Conservation (phyloP, 2,329 filamentous ascomycete species). For the Epichloe typhina region DNA sequence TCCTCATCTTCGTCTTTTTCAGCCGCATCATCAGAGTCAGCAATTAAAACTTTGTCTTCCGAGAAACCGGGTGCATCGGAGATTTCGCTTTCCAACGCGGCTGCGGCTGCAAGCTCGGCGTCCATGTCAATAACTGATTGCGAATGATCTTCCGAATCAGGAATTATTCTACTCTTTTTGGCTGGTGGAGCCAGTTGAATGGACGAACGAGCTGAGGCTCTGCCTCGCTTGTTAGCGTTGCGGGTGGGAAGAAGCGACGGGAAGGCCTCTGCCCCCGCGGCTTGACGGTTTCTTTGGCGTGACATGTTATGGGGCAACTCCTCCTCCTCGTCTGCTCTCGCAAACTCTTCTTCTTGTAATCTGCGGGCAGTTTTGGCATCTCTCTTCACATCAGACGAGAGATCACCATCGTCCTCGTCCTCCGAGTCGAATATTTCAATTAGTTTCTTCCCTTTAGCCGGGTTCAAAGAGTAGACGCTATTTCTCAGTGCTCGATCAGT, state of each 20-base stretch:
- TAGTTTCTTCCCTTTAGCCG: conserved; percentile 30
- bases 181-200: conserved; percentile 10
- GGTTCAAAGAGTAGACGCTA: conserved; percentile 35
- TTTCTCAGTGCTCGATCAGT: conserved; percentile 18
- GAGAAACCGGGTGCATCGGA: conserved; percentile 5
- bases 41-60: conserved; percentile 8
- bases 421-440: conserved; percentile 28
- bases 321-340: conserved; percentile 5
- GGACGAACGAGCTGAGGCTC: conserved; percentile 12
- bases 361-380: conserved; percentile 21
- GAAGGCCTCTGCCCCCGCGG: background rate
- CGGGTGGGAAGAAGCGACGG: conserved; percentile 6
- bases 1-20: conserved; percentile 5
- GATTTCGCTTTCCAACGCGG: conserved; percentile 9
- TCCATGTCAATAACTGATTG: conserved; percentile 18
- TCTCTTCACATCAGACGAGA: conserved; percentile 11
- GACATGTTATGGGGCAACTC: conserved; percentile 4
- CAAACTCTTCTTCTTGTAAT: conserved; percentile 21
- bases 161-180: conserved; percentile 18
- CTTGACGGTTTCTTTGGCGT: conserved; percentile 1
- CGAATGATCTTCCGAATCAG: conserved; percentile 16
- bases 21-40: conserved; percentile 8
- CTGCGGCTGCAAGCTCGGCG: conserved; percentile 17
- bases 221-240: conserved; percentile 12
- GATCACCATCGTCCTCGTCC: conserved; percentile 21